Conservation (phyloP, 2,329 filamentous ascomycete genomes). For the Colletotrichum destructivum region DNA sequence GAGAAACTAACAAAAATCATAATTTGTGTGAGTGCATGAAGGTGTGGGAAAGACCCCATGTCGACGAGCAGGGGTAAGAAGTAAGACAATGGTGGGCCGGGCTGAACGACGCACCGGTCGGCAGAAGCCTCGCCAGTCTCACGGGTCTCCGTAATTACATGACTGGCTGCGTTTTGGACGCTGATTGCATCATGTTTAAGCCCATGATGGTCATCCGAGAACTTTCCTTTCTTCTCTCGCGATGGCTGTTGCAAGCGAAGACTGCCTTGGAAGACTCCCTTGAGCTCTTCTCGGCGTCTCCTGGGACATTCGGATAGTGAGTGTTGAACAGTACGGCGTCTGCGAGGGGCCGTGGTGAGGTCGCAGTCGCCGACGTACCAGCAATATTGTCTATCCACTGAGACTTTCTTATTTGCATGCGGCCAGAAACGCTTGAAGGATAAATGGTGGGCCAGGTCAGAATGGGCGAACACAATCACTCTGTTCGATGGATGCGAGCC, state of each 20-base stretch:
- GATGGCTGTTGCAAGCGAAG: slow-evolving; percentile 12
- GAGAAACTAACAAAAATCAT: slow-evolving; percentile 10
- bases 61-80: slow-evolving; percentile 43
- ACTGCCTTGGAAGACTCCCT: slow-evolving; percentile 14
- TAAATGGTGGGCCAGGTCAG: not conserved
- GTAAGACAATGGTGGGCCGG: slow-evolving; percentile 44
- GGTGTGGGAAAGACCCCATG: slow-evolving; percentile 45
- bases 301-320: slow-evolving; percentile 12
- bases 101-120: slow-evolving; percentile 44
- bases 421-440: not conserved
- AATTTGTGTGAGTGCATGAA: slow-evolving; percentile 42
- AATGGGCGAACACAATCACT: not conserved
- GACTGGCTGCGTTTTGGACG: slow-evolving; percentile 35
- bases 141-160: slow-evolving; percentile 38
- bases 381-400: not conserved
- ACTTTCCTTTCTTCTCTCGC: slow-evolving; percentile 35
- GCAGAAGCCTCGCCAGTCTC: slow-evolving; percentile 44
- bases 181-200: slow-evolving; percentile 42
- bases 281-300: slow-evolving; percentile 10
- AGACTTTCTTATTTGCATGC: not conserved
- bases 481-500: not conserved
- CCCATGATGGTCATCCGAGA: slow-evolving; percentile 22
- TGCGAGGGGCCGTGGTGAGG: slow-evolving; percentile 2
- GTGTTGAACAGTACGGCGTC: slow-evolving; percentile 9
- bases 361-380: not conserved